Percentiles rank a stretch among this genome's conserved stretches.
Evolutionary conservation across 352 stramenopile genomes (phyloP).

Genomic region (Phytophthora sp.): DNA sequence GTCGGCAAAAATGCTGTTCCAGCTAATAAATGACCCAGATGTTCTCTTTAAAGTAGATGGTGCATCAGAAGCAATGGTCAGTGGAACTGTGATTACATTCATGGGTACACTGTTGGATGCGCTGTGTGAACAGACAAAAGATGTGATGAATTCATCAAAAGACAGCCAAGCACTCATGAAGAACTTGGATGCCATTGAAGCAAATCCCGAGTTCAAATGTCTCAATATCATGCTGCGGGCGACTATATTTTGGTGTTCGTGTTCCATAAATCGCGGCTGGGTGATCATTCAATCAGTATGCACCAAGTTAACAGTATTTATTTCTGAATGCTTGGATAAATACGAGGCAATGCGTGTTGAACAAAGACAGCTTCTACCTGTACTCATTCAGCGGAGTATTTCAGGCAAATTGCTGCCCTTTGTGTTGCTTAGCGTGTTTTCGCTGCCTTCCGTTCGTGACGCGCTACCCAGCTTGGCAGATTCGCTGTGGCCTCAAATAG

Average conservation of each 20-base stretch:
- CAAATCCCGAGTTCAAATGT: slow-evolving; percentile 75
- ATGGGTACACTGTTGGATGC: slow-evolving; percentile 63
- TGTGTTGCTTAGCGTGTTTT: slow-evolving; percentile 69
- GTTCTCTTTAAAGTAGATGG: slow-evolving; percentile 23
- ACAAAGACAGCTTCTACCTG: slow-evolving; percentile 26
- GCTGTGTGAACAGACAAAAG: slow-evolving; percentile 46
- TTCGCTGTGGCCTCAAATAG: slow-evolving; percentile 54
- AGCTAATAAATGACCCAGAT: slow-evolving; percentile 68
- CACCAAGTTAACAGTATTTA: slow-evolving; percentile 61
- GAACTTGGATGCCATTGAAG: slow-evolving; percentile 54
- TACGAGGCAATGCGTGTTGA: slow-evolving; percentile 16
- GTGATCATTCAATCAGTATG: slow-evolving; percentile 57
- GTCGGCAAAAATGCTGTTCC: slow-evolving; percentile 84
- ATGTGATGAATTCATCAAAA: slow-evolving; percentile 15
- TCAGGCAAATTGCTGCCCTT: slow-evolving; percentile 79
- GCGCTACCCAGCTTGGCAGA: slow-evolving; percentile 43
- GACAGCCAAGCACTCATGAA: slow-evolving; percentile 13
- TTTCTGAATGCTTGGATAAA: slow-evolving; percentile 43
- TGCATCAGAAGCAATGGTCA: slow-evolving; percentile 23
- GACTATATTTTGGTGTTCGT: slow-evolving; percentile 78
- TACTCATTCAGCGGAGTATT: slow-evolving; percentile 64
- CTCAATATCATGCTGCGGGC: slow-evolving; percentile 79
- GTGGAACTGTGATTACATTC: slow-evolving; percentile 47
- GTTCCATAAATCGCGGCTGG: slow-evolving; percentile 55
- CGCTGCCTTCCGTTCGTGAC: slow-evolving; percentile 63